Base-by-base conservation (phyloP, 148 eudicot species). In the Pharnaceum exiguum region DNA sequence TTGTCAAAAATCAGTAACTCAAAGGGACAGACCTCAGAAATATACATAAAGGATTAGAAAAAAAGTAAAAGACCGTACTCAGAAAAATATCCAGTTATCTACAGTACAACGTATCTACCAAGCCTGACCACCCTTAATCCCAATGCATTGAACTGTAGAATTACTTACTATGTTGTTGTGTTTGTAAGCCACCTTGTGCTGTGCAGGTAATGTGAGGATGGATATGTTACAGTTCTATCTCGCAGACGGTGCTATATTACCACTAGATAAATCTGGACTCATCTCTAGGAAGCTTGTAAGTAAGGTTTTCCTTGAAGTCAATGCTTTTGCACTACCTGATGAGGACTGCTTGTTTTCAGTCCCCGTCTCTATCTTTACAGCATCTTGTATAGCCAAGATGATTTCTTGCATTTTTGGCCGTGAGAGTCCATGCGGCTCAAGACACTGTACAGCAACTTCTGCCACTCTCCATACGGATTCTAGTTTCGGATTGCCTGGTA, bases 381-480 rank as follows among this genome's bases (percentile, higher is more conserved):
- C 90, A 42, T 93, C 99, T 69, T 88, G 99, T 74, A 93, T 74
- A 19, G 95, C 96, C 59, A 82, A 33, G 63, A 85, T 73, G 32
- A 93, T 76, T 63, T 85, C 99, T 54, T 88, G 99, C 99, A 93
- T 93, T 60, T 56, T 81, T 57, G 99, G 99, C 61, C 99, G 63
- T 19, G 89, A 77, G 22, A 19, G 25, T 51, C 90, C 82, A 42
- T 77, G 86, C 48, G 73, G 78, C 29, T 93, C 90, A 4, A 88
- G 75, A 54, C 99, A 93, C 50, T 93, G 95, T 48, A 93, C 75
- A 46, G 96, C 95, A 15, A 82, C 84, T 75, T 93, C 99, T 5
- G 96, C 95, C 46, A 93, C 77, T 60, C 99, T 69, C 99, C 99
- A 93, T 26, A 86, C 71, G 1, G 99, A 93, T 68, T 93, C 99